Conservation (phyloP, 176 grass and related monocot genomes). For the Juncus effusus region DNA sequence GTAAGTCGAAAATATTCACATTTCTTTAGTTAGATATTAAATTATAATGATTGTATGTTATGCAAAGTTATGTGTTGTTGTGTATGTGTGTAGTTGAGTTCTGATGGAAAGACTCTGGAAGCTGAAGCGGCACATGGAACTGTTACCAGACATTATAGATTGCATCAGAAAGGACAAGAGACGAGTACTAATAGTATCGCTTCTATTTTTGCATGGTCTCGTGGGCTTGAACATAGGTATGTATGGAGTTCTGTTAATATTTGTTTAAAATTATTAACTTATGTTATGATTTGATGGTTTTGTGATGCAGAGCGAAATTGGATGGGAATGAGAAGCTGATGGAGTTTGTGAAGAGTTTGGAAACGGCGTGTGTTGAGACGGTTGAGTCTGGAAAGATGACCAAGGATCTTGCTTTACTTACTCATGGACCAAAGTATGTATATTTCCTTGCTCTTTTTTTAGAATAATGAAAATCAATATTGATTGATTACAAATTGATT, state of each 20-base stretch:
- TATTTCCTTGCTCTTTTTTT: neutral
- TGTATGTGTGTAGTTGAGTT: slow-evolving; percentile 54
- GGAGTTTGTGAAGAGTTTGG: slow-evolving; percentile 75
- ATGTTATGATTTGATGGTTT: neutral
- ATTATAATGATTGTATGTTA: slow-evolving; percentile 21
- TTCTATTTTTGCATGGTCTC: slow-evolving; percentile 97
- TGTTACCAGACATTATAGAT: slow-evolving; percentile 86
- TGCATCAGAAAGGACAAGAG: slow-evolving; percentile 87
- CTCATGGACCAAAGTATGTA: slow-evolving; percentile 81
- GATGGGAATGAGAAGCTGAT: slow-evolving; percentile 67
- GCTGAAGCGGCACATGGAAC: slow-evolving; percentile 98
- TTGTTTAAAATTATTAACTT: neutral
- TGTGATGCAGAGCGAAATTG: slow-evolving; percentile 73
- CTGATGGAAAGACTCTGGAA: slow-evolving; percentile 93
- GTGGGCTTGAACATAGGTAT: slow-evolving; percentile 88
- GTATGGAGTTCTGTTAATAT: neutral
- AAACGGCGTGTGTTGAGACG: slow-evolving; percentile 79
- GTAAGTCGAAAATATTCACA: slow-evolving; percentile 32
- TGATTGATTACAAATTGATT: neutral
- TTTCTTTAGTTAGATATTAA: neutral
- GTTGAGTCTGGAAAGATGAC: slow-evolving; percentile 97
- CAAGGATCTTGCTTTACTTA: slow-evolving; percentile 95
- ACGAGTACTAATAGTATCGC: slow-evolving; percentile 99
- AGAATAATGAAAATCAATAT: neutral
- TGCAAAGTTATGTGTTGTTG: slow-evolving; percentile 15